Evolutionary conservation across 2,329 filamentous ascomycete species (phyloP), one percentile per base, ranked within the genome.

Genomic region (Cladophialophora chaetospira): DNA sequence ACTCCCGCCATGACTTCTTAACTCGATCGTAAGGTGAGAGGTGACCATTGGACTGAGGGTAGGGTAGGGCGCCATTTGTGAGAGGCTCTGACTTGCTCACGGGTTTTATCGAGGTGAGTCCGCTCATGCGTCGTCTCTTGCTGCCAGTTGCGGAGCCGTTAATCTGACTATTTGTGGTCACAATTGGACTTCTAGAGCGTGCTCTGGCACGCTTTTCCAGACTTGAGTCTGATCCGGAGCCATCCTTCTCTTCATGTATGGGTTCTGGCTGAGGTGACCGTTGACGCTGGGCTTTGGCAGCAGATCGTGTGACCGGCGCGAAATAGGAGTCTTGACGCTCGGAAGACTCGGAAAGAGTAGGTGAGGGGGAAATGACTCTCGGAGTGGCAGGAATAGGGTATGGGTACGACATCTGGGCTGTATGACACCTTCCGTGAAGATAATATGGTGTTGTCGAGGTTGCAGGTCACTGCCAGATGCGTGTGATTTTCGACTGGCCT

Each of bases 291-390:
- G 60, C 52, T 65, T 80, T 79, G 57, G 87, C 82, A 51, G 85
- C 86, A 29, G 91, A 93, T 66, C 91, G 85, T 60, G 91, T 95
- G 60, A 86, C 80, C 4, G 90, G 90, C 8, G 85, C 88, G 63
- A 84, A 85, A 73, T 95, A 86, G 60, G 81, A 81, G 69, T 87
- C 81, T 63, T 79, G 79, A 62, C 61, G 67, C 38, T 79, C 76
- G 61, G 78, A 79, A 28, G 71, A 71, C 55, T 87, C 84, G 19
- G 84, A 86, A 1, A 85, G 85, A 2, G 88, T 87, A 36, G 92
- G 91, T 53, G 91, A 94, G 36, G 92, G 91, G 10, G 91, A 95
- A 66, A 94, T 95, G 65, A 97, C 89, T 69, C 91, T 87, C 68
- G 91, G 91, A 55, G 88, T 94, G 55, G 82, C 82, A 55, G 92